phyloP scores from a whole-genome alignment of 2,329 filamentous ascomycete species.

The Fusarium transvaalense region DNA sequence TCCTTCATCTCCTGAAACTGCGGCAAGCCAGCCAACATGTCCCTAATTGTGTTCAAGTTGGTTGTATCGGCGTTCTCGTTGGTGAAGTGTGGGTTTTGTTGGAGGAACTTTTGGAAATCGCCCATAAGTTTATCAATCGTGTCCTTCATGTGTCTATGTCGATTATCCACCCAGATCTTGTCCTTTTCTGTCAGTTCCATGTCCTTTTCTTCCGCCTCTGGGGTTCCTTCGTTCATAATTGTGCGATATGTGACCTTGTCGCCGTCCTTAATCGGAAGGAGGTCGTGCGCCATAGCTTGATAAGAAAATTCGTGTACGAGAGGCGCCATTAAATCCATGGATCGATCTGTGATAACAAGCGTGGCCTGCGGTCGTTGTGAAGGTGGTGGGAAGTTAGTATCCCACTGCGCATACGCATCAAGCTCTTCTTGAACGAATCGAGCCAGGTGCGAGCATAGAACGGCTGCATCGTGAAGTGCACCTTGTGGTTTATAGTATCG shows the following conservation, averaged over 20 bases:
- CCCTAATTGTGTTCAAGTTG: conserved; percentile 90
- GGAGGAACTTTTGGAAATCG: conserved; percentile 92
- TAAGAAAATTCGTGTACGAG: conserved; percentile 97
- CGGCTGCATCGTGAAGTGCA: conserved; percentile 85
- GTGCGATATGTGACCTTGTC: conserved; percentile 91
- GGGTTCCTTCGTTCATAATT: conserved; percentile 78
- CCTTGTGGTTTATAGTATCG: conserved; percentile 86
- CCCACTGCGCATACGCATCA: conserved; percentile 87
- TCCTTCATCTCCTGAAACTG: conserved; percentile 98
- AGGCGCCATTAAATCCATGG: conserved; percentile 91
- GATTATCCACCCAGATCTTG: conserved; percentile 93
- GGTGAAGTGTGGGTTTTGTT: conserved; percentile 92
- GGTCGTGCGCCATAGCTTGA: conserved; percentile 96
- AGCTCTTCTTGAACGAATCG: conserved; percentile 92
- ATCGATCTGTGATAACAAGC: conserved; percentile 88
- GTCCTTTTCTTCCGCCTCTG: conserved; percentile 83
- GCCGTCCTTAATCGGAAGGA: conserved; percentile 87
- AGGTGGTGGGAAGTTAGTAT: conserved; percentile 86
- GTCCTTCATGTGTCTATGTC: conserved; percentile 97
- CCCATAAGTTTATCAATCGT: conserved; percentile 93
- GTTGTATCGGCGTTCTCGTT: conserved; percentile 76
- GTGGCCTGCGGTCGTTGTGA: conserved; percentile 82
- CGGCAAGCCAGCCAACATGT: conserved; percentile 94
- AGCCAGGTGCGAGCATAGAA: conserved; percentile 88
- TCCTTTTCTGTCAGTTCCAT: conserved; percentile 93